Conservation (phyloP, 805 yeast genomes). For the Barnettozyma siamensis region DNA sequence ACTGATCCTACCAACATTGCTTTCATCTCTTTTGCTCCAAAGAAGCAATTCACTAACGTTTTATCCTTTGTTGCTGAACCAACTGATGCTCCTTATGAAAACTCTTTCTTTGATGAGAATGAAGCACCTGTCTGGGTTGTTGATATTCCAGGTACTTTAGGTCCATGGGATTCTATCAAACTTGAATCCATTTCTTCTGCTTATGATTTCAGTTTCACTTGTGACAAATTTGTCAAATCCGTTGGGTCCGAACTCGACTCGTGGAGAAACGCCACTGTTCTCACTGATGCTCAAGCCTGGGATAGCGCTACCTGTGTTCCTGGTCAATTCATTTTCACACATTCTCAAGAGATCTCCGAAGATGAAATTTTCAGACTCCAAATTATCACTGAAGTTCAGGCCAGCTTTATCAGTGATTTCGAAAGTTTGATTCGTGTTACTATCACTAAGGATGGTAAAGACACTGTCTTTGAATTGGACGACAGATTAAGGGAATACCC, state of each 20-base stretch:
- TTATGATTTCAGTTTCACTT: conserved; percentile 4
- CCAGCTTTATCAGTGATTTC: not conserved
- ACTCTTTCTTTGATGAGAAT: not conserved
- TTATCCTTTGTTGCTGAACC: conserved; percentile 6
- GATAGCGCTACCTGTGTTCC: not conserved
- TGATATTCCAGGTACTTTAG: conserved; percentile 9
- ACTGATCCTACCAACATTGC: not conserved
- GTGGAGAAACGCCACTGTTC: conserved; percentile 5
- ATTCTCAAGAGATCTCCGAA: not conserved
- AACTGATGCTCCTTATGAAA: conserved; percentile 4
- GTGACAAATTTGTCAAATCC: not conserved
- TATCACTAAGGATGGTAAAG: not conserved
- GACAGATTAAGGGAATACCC: not conserved
- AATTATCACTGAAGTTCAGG: not conserved
- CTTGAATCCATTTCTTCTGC: not conserved
- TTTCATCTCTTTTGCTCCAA: conserved; percentile 6
- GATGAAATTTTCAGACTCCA: conserved; percentile 2
- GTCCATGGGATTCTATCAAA: conserved; percentile 6
- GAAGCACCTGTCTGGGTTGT: conserved; percentile 5
- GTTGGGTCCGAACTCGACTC: conserved; percentile 7
- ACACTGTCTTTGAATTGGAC: not conserved
- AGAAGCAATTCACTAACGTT: not conserved
- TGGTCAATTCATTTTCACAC: not conserved
- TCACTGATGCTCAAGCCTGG: not conserved
- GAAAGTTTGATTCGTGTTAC: not conserved